These are phyloP conservation scores for Excoecaria agallocha DNA, from an alignment of 345 rosid species.

Conservation along the genomic window DNA sequence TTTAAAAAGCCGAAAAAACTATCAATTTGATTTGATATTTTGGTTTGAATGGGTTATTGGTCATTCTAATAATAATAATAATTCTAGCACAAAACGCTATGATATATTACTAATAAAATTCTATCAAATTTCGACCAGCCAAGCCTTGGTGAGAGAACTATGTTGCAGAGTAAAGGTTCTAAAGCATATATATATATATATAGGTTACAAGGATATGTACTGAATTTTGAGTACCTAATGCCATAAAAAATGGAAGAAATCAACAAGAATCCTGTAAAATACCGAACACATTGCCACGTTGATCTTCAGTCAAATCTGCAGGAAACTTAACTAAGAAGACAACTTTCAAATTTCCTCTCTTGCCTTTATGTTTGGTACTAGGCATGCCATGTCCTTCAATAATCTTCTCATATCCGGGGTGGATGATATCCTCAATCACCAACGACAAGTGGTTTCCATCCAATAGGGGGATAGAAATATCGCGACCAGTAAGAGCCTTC, in stretches of 20 bases:
- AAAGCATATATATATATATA: conserved; percentile 5
- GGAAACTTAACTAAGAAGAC: conserved; percentile 39
- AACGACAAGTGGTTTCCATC: conserved; percentile 46
- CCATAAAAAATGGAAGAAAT: conserved; percentile 1
- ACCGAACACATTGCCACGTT: conserved; percentile 37
- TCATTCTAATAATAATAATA: no score
- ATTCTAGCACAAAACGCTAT: no score
- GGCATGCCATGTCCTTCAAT: conserved; percentile 74
- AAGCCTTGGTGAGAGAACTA: no score
- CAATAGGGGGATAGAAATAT: conserved; percentile 52
- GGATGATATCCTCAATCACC: conserved; percentile 44
- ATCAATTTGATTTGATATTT: no score
- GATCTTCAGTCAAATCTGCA: conserved; percentile 43
- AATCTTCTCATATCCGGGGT: conserved; percentile 52
- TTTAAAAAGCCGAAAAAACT: no score
- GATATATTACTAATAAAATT: no score
- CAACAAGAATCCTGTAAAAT: conserved; percentile 49
- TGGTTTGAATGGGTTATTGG: no score
- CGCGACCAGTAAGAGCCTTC: conserved; percentile 62
- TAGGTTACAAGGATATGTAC: conserved; percentile 1
- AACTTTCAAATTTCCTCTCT: conserved; percentile 42
- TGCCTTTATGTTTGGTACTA: conserved; percentile 40
- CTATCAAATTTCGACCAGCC: no score
- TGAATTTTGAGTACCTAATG: not conserved
- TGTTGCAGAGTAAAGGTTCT: not conserved